phyloP scores from a whole-genome alignment of 2,329 filamentous ascomycete species.

The Phaeosphaeria sp. region DNA sequence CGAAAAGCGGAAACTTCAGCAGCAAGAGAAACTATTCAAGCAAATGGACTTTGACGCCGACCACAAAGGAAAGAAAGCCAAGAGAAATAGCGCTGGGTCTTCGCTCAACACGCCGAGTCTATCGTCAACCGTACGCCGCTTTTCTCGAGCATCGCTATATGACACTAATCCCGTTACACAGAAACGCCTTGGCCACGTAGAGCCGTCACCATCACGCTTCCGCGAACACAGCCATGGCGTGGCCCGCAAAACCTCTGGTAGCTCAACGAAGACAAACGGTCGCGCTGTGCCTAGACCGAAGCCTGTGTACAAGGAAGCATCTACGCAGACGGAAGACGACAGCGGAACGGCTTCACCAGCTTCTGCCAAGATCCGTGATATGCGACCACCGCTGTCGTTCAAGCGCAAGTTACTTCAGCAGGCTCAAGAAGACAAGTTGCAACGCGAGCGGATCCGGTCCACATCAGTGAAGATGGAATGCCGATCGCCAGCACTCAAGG shows the following conservation, averaged over 20 bases:
- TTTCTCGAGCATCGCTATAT: slow-evolving; percentile 15
- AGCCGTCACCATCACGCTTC: slow-evolving; percentile 45
- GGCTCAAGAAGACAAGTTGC: slow-evolving; percentile 45
- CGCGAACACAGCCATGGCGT: slow-evolving; percentile 45
- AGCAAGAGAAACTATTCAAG: slow-evolving; percentile 67
- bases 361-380: slow-evolving; percentile 23
- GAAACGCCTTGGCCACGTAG: slow-evolving; percentile 46
- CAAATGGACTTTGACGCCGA: slow-evolving; percentile 65
- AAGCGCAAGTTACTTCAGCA: slow-evolving; percentile 47
- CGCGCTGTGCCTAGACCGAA: slow-evolving; percentile 35
- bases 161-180: slow-evolving; percentile 33
- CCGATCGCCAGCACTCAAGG: slow-evolving; percentile 40
- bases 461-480: slow-evolving; percentile 43
- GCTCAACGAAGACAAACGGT: slow-evolving; percentile 50
- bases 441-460: slow-evolving; percentile 46
- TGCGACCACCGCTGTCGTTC: slow-evolving; percentile 44
- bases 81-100: slow-evolving; percentile 63
- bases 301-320: slow-evolving; percentile 41
- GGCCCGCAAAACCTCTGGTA: slow-evolving; percentile 43
- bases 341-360: slow-evolving; percentile 10
- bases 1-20: slow-evolving; percentile 68
- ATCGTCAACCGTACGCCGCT: slow-evolving; percentile 49
- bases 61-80: slow-evolving; percentile 60
- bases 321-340: slow-evolving; percentile 42
- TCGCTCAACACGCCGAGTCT: slow-evolving; percentile 58